Evolutionary conservation across 139 green algal species (phyloP), one percentile per base, ranked within the genome.

Genomic region (Chlamydomonas schloesseri): DNA sequence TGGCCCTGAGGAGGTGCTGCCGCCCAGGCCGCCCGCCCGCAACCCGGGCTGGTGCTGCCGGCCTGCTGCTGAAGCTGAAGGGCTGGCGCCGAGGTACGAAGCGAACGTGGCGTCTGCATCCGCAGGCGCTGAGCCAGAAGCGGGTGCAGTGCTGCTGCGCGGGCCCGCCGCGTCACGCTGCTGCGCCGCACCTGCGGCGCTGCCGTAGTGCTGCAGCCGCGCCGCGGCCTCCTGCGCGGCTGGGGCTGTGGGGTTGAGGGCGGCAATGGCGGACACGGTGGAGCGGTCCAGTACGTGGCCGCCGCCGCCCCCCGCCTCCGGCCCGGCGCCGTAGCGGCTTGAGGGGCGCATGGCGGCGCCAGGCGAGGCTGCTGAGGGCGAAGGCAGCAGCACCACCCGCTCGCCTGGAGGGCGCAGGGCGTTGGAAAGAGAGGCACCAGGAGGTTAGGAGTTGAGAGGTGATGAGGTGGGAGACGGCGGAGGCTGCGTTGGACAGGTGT

Each of bases 301-400:
- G 69, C 9, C 37, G 26, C 46, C 78, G 21, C 28, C 78, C 31
- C 9, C 24, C 0, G 29, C 17, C 31, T 18, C 37, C 15, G 29
- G 28, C 14, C 31, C 28, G 17, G 23, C 53, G 64, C 58, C 79
- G 33, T 74, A 85, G 21, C 79, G 65, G 36, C n/a, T 50, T 18
- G 65, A 76, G 6, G 65, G 1, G 33, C 23, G 9, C 46, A 11
- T 26, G 58, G 26, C 57, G 67, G 24, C 33, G 3, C 67, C 67
- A 13, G 58, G 20, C 50, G 28, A 69, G 34, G 24, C 33, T 37
- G 21, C 53, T 24, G 68, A 71, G 20, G 58, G 50, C 13, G 58
- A 86, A 26, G 50, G 80, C 46, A 69, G 33, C 36, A 86, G 60
- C 60, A 83, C 58, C 28, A 83, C 76, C 26, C 76, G 60, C 60